These are phyloP conservation scores for Penstemon newberryi DNA, from an alignment of 257 asterid genomes.

Conservation along the genomic window DNA sequence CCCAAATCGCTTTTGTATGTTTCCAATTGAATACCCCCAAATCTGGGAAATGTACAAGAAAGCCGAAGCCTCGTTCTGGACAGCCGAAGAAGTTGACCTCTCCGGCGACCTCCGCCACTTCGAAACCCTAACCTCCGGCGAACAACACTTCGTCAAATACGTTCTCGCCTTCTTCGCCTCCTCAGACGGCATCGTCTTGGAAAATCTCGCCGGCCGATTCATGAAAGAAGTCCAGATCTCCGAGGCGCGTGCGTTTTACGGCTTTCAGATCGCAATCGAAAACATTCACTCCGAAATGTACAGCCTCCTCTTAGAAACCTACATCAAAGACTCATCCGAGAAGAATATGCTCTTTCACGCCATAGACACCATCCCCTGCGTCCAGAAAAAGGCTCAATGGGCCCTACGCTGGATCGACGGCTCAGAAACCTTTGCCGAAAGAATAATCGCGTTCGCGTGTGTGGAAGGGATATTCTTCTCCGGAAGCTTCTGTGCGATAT, in stretches of 20 bases:
- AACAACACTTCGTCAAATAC: constrained; percentile 77
- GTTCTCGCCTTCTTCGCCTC: constrained; percentile 95
- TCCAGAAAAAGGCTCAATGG: constrained; percentile 82
- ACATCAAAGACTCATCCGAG: constrained; percentile 70
- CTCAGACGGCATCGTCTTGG: constrained; percentile 91
- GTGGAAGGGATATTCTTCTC: constrained; percentile 93
- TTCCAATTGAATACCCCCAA: constrained; percentile 67
- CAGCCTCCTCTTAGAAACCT: constrained; percentile 62
- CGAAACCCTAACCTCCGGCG: constrained; percentile 62
- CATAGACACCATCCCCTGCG: constrained; percentile 78
- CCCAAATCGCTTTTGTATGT: constrained; percentile 88
- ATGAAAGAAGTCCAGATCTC: constrained; percentile 92
- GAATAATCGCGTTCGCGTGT: constrained; percentile 80
- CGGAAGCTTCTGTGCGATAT: constrained; percentile 86
- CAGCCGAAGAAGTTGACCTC: constrained; percentile 79
- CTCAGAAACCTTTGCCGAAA: constrained; percentile 72
- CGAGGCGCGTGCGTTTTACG: constrained; percentile 88
- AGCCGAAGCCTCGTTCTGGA: constrained; percentile 75
- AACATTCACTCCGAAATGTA: constrained; percentile 80
- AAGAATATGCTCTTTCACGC: constrained; percentile 70
- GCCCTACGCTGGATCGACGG: constrained; percentile 95
- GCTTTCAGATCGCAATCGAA: constrained; percentile 67
- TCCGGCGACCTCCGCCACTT: constrained; percentile 74
- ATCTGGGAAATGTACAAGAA: constrained; percentile 83
- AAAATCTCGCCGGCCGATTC: constrained; percentile 92